Evolutionary conservation across 1,139 yeast genomes (phyloP), one percentile per base, ranked within the genome.

Genomic region (Debaryomyces sp.): DNA sequence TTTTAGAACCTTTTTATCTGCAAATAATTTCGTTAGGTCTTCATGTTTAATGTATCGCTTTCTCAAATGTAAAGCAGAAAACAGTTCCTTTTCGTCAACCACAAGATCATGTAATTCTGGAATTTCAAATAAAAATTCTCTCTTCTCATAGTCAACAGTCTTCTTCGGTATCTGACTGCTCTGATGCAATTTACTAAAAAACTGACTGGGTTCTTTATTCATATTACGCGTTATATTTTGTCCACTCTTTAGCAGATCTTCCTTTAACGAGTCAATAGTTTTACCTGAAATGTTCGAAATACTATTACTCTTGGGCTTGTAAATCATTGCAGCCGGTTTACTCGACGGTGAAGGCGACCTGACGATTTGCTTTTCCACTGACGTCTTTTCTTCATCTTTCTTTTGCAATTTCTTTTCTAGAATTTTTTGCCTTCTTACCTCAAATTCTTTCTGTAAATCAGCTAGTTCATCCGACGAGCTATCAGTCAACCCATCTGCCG

Each of bases 1-100:
- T 39, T 85, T 70, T 41, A 87, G 64, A 1, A 84, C 62, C 55
- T 84, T 84, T 48, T 81, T 77, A 8, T 77, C 76, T 6, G 64
- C 55, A 12, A 85, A 57, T 4, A 75, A 56, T 5, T 55, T 48
- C 3, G 63, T 58, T 4, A 85, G 51, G 1, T 63, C 63, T 0
- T 58, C 62, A 8, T 60, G 50, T 0, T 74, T 63, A 4, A 83
- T 54, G 56, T 82, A 86, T 46, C 91, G 65, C 49, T 75, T 72
- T 17, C 64, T 48, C 18, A 64, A 40, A 15, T 48, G 22, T 6
- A 47, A 47, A 2, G 51, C 49, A 2, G 66, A 60, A 21, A 60
- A 46, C 1, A 52, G 51, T 13, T 68, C 71, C 10, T 39, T 27
- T 26, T 63, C 67, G 41, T 60, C 55, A 15, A 48, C 52, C 0